Conservation (phyloP, 345 rosid genomes). For the Populus pruinosa region DNA sequence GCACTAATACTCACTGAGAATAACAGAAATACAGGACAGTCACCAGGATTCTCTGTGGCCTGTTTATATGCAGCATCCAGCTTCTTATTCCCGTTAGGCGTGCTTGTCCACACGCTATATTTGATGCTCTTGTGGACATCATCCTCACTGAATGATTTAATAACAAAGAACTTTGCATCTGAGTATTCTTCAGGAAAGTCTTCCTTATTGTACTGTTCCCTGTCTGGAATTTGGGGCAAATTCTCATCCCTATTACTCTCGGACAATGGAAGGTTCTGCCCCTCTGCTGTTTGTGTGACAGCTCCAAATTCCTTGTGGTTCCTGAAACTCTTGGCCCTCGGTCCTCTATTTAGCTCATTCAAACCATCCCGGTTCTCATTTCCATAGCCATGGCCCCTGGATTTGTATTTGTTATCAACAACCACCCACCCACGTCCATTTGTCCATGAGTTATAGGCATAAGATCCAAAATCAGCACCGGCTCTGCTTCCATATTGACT, state of each 20-base stretch:
- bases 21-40: slow-evolving; percentile 64
- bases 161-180: slow-evolving; percentile 64
- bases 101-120: slow-evolving; percentile 75
- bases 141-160: slow-evolving; percentile 80
- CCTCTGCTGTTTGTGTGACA: slow-evolving; percentile 23
- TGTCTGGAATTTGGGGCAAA: slow-evolving; percentile 27
- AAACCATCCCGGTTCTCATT: slow-evolving; percentile 68
- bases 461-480: slow-evolving; percentile 51
- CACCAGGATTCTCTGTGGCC: slow-evolving; percentile 46
- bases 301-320: slow-evolving; percentile 39
- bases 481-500: slow-evolving; percentile 52
- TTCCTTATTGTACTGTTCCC: slow-evolving; percentile 45
- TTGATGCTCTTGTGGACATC: slow-evolving; percentile 83
- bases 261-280: slow-evolving; percentile 26
- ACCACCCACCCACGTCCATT: slow-evolving; percentile 58
- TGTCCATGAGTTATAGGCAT: slow-evolving; percentile 57
- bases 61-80: slow-evolving; percentile 58
- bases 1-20: slow-evolving; percentile 57
- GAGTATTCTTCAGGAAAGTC: slow-evolving; percentile 46
- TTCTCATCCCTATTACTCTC: slow-evolving; percentile 36
- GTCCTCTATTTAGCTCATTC: slow-evolving; percentile 77
- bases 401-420: slow-evolving; percentile 52
- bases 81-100: slow-evolving; percentile 71
- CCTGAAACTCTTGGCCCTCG: slow-evolving; percentile 54
- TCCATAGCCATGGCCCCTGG: slow-evolving; percentile 45